phyloP scores from a whole-genome alignment of 176 grass and related monocot genomes.

The Avena eriantha region DNA sequence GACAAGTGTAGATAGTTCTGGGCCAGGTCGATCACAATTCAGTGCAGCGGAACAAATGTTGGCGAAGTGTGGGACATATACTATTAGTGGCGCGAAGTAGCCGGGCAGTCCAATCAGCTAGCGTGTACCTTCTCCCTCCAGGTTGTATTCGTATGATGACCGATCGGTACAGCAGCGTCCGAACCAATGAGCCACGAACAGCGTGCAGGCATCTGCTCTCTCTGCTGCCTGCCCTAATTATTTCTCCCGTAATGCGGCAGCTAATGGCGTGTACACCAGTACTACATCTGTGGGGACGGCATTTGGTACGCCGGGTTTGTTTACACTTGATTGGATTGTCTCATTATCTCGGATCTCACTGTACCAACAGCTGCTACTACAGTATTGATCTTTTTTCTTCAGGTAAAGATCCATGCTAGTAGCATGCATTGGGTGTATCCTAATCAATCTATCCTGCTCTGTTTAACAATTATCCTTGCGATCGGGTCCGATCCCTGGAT shows the following conservation, averaged over 20 bases:
- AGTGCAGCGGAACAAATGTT: constrained; percentile 35
- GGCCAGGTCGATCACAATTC: background rate
- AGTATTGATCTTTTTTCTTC: background rate
- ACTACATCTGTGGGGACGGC: constrained; percentile 28
- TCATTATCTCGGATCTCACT: constrained; percentile 38
- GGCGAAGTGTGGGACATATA: constrained; percentile 25
- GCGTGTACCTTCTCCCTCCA: constrained; percentile 17
- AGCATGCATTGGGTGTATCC: background rate
- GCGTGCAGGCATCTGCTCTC: background rate
- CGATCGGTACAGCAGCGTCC: background rate
- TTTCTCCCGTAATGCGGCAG: constrained; percentile 21
- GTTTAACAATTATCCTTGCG: background rate
- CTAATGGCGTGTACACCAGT: background rate
- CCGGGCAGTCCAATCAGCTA: constrained; percentile 35
- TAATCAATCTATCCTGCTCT: background rate
- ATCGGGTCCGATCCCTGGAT: background rate
- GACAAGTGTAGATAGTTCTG: background rate
- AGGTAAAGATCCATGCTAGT: background rate
- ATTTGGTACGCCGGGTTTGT: background rate
- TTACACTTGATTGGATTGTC: constrained; percentile 26
- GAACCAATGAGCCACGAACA: constrained; percentile 16
- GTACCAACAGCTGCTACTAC: background rate
- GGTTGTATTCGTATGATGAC: constrained; percentile 35
- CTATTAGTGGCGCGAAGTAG: background rate
- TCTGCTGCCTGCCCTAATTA: constrained; percentile 3